phyloP scores from a whole-genome alignment of 2,329 filamentous ascomycete species.

The Dothidotthia symphoricarpi region DNA sequence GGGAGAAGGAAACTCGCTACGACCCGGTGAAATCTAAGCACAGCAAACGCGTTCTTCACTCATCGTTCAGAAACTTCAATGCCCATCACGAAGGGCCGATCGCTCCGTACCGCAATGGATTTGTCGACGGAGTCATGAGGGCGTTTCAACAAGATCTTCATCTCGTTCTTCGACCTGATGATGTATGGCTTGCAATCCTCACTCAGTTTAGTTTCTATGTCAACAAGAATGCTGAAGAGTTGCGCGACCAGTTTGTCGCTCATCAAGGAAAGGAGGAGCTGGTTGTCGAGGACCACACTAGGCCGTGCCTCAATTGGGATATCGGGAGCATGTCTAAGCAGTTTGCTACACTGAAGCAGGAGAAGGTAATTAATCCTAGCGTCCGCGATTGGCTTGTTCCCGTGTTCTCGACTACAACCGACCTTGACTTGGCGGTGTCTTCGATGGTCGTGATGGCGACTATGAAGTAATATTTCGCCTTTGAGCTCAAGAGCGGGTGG shows the following conservation, averaged over 20 bases:
- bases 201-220: slow-evolving; percentile 20
- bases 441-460: slow-evolving; percentile 54
- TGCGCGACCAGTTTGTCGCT: slow-evolving; percentile 24
- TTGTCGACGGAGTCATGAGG: slow-evolving; percentile 6
- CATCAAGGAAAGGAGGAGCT: slow-evolving; percentile 27
- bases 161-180: slow-evolving; percentile 20
- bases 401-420: slow-evolving; percentile 52
- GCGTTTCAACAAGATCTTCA: slow-evolving; percentile 15
- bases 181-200: slow-evolving; percentile 23
- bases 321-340: slow-evolving; percentile 30
- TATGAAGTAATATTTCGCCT: slow-evolving; percentile 52
- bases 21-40: too few relatives aligned
- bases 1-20: background rate
- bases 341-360: slow-evolving; percentile 44
- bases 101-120: slow-evolving; percentile 6
- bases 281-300: background rate
- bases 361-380: slow-evolving; percentile 44
- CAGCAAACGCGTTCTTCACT: background rate
- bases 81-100: background rate
- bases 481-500: slow-evolving; percentile 35
- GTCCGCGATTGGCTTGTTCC: slow-evolving; percentile 54
- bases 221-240: slow-evolving; percentile 12
- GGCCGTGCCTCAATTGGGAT: background rate
- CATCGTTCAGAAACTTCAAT: background rate
- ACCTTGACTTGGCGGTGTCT: slow-evolving; percentile 45